phyloP scores from a whole-genome alignment of 352 stramenopile genomes.

The Globisporangium carolinianum region DNA sequence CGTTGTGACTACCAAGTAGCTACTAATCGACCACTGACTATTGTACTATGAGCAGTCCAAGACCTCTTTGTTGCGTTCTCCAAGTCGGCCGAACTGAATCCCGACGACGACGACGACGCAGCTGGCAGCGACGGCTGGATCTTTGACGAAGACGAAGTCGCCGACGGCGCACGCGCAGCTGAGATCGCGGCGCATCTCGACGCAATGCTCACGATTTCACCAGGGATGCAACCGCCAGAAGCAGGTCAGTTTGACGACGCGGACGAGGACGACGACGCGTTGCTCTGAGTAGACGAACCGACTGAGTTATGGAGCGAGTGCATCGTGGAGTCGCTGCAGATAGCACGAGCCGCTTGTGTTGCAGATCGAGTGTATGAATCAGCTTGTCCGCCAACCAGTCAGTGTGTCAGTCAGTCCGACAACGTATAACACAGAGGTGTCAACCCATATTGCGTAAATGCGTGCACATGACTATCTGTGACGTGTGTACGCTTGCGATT shows the following conservation, averaged over 20 bases:
- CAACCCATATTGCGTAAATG: no score
- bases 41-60: conserved; percentile 29
- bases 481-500: no score
- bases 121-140: conserved; percentile 62
- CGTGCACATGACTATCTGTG: no score
- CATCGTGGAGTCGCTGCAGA: not conserved
- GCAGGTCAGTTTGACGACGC: conserved; percentile 78
- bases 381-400: no score
- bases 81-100: conserved; percentile 80
- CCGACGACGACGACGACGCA: conserved; percentile 33
- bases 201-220: conserved; percentile 58
- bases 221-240: conserved; percentile 32
- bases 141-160: conserved; percentile 76
- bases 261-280: conserved; percentile 44
- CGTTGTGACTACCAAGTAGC: not conserved
- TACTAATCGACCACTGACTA: not conserved
- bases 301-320: no score
- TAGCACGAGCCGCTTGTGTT: not conserved
- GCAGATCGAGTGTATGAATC: no score
- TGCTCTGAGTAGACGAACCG: conserved; percentile 3
- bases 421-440: no score
- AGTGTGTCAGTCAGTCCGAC: no score
- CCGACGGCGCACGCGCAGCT: conserved; percentile 47
- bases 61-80: conserved; percentile 70
- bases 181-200: conserved; percentile 62